Percentiles rank a stretch among this genome's conserved stretches.
phyloP scores from a whole-genome alignment of 1,284 basidiomycete species.

The Ustilago shanxiensis region DNA sequence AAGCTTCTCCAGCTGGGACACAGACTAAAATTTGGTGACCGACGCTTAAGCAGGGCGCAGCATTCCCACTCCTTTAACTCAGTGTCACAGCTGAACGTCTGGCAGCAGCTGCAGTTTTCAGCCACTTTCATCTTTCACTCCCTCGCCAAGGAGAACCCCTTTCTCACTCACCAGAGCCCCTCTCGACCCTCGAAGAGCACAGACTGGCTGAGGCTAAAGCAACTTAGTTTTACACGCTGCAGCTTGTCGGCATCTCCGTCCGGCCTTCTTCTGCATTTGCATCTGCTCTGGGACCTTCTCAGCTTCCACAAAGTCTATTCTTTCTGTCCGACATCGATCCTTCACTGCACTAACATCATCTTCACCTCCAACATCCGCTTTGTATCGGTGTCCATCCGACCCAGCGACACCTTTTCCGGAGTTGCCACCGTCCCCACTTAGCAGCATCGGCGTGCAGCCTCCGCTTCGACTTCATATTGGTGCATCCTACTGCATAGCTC shows the following conservation, averaged over 20 bases:
- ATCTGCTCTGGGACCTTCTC: conserved; percentile 15
- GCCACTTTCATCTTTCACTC: neutral
- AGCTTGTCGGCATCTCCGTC: conserved; percentile 20
- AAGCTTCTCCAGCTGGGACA: conserved; percentile 3
- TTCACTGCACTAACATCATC: conserved; percentile 9
- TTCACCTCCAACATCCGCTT: neutral
- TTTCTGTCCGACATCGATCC: conserved; percentile 2
- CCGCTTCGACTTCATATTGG: conserved; percentile 38
- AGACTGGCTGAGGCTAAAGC: neutral
- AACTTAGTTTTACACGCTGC: conserved; percentile 1
- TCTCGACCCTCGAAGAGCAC: neutral
- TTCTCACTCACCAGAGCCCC: conserved; percentile 12
- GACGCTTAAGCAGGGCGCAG: neutral
- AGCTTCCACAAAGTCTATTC: conserved; percentile 10
- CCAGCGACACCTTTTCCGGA: neutral
- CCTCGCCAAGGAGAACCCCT: conserved; percentile 7
- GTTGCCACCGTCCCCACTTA: conserved; percentile 5
- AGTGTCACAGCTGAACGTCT: conserved; percentile 1
- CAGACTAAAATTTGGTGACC: neutral
- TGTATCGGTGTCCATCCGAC: neutral
- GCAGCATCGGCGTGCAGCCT: conserved; percentile 31
- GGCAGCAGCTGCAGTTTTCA: neutral
- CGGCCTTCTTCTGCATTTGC: conserved; percentile 5
- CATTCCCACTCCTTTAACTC: neutral
- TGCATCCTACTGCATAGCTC: conserved; percentile 28